phyloP scores from a whole-genome alignment of 495 filamentous ascomycete genomes.

The Penicillium roqueforti region DNA sequence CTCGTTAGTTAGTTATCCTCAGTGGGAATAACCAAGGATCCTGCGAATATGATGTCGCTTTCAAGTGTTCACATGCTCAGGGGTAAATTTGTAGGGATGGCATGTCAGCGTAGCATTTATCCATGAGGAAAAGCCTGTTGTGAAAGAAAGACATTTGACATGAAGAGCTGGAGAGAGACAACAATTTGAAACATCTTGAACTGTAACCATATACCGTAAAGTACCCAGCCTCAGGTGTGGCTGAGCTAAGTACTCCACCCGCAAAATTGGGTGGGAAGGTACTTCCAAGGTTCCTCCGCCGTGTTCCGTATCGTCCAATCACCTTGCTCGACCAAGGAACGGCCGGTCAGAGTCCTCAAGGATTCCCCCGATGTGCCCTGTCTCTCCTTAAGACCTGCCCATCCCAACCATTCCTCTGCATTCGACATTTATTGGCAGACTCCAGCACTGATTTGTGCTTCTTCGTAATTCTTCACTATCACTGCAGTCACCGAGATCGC shows the following conservation, averaged over 20 bases:
- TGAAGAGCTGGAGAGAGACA: conserved; percentile 4
- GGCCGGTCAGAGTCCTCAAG: conserved; percentile 10
- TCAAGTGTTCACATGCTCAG: conserved; percentile 13
- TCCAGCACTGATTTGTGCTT: not conserved
- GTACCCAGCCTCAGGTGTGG: conserved; percentile 13
- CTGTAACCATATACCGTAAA: conserved; percentile 3
- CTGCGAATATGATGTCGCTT: conserved; percentile 23
- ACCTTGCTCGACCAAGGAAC: conserved; percentile 4
- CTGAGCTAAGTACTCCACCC: conserved; percentile 4
- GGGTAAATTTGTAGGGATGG: conserved; percentile 35
- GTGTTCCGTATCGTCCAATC: conserved; percentile 13
- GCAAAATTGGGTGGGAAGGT: conserved; percentile 5
- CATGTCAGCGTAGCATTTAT: conserved; percentile 1
- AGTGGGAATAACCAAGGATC: conserved; percentile 21
- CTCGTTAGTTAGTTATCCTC: conserved; percentile 19
- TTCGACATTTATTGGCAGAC: not conserved
- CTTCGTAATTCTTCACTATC: not conserved
- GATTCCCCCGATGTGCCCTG: conserved; percentile 2
- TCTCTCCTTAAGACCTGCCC: conserved; percentile 2
- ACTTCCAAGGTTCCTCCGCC: conserved; percentile 11
- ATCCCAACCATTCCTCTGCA: not conserved
- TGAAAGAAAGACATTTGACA: not conserved
- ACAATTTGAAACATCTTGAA: conserved; percentile 2
- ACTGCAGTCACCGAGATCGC: not conserved
- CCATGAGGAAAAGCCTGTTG: not conserved